Evolutionary conservation across 2,329 filamentous ascomycete species (phyloP), one percentile per base, ranked within the genome.

Genomic region (Sphaerostilbella broomeana): DNA sequence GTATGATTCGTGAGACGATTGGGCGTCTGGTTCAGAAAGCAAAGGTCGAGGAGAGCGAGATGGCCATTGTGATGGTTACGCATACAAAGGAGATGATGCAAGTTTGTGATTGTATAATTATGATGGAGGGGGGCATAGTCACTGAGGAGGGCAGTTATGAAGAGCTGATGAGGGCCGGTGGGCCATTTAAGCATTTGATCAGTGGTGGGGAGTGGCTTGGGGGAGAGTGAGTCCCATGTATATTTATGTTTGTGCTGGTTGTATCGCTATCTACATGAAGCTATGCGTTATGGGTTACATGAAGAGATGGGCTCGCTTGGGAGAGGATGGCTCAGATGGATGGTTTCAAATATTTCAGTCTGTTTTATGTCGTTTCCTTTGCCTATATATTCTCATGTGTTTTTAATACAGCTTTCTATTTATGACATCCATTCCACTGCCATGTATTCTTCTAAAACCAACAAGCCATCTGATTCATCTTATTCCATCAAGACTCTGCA

Each of bases 81-180:
- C 90, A 95, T 61, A 77, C 73, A 41, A 70, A 68, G 45, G 82
- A 90, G 54, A 94, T 95, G 86, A 95, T 97, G 85, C 71, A 73
- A 42, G 75, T 86, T 43, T 84, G 83, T 1, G 80, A 87, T 55
- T 70, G 75, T 30, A 67, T 95, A 6, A 68, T 90, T 1, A 77
- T 95, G 46, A 50, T 94, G 19, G 74, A 84, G n/a, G 74, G 79
- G 0, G 71, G 75, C 3, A 67, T 75, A 2, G 75, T 86, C 6
- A 82, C 78, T 3, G 76, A 90, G 55, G 62, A 72, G 40, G 89
- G 89, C 0, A 52, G 59, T 1, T 95, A 81, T 59, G 62, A 71
- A 2, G 75, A 77, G 42, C 58, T 95, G 50, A 51, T 74, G 31
- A 51, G 46, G 13, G 56, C 37, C 13, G 57, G 53, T 3, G 70